These are phyloP conservation scores for Kodamaea alishanica DNA, from an alignment of 1,139 yeast species.

Conservation along the genomic window DNA sequence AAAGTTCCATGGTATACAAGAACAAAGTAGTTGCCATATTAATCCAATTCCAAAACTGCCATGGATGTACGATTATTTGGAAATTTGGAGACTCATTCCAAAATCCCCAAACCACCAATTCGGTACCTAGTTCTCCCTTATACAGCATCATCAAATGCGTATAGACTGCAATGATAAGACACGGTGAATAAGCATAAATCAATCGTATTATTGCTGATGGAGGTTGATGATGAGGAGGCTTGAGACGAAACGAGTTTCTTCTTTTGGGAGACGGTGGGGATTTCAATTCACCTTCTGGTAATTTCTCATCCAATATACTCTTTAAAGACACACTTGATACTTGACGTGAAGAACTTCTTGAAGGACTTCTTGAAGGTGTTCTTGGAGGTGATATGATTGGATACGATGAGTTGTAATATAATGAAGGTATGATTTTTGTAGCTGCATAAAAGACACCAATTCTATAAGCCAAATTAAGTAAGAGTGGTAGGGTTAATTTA, in stretches of 20 bases:
- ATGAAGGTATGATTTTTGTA: constrained; percentile 84
- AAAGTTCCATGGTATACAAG: constrained; percentile 76
- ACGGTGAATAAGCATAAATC: constrained; percentile 86
- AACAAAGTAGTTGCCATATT: constrained; percentile 77
- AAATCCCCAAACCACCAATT: constrained; percentile 58
- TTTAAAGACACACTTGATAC: constrained; percentile 11
- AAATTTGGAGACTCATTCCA: constrained; percentile 25
- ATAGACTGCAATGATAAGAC: constrained; percentile 89
- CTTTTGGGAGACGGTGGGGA: constrained; percentile 4
- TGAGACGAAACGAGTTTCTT: constrained; percentile 12
- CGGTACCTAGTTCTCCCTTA: constrained; percentile 68
- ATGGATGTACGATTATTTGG: constrained; percentile 57
- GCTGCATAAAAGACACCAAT: constrained; percentile 89
- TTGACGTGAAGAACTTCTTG: constrained; percentile 27
- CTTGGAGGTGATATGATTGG: constrained; percentile 23
- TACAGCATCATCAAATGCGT: constrained; percentile 91
- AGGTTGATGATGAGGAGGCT: constrained; percentile 25
- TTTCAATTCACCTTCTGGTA: constrained; percentile 1
- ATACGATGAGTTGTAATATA: constrained; percentile 42
- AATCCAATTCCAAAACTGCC: constrained; percentile 97
- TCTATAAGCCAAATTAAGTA: constrained; percentile 78
- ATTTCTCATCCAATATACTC: constrained; percentile 2
- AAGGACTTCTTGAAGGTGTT: constrained; percentile 30
- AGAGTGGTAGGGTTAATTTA: constrained; percentile 77
- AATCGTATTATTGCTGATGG: constrained; percentile 52